Base-by-base conservation (phyloP, 345 rosid genomes). In the Capsella bursapastoris region DNA sequence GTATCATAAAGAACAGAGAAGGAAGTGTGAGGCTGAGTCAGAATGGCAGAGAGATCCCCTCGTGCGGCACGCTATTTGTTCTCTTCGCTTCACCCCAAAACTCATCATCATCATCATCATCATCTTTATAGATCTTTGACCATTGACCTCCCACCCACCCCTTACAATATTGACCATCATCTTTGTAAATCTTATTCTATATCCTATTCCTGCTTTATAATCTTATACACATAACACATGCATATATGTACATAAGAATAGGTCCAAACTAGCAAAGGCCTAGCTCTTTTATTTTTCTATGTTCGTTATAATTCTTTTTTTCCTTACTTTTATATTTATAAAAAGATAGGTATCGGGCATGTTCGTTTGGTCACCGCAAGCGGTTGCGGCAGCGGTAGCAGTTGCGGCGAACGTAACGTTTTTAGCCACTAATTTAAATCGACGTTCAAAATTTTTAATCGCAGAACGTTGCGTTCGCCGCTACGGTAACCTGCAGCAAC, bases 31-130 rank as follows among this genome's bases (percentile, higher is more conserved):
- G 51, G 66, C 66, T 62, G 66, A 62, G 66, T 41, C 66, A 41
- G 37, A 62, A 1, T 22, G n/a, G 32, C 47, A 60, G 66, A 41
- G 66, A 31, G 51, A 62, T 62, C 66, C 66, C 51, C 49, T 62
- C 66, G 66, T 62, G 66, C 66, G 66, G 51, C 66, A 62, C 66
- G 66, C 51, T 27, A 8, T 62, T 62, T 62, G 51, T 61, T 41
- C 35, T 61, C 66, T 13, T 61, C 28, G 58, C 35, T 53, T 53
- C 29, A 1, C 58, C 58, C 58, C 35, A 53, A 53, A 53, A 6
- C 57, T 52, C 15, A 41, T 61, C 22, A 61, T 41, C 35, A 61
- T 41, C 18, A 41, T 34, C 37, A 34, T 34, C 37, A 34, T 22
- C 25, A 22, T 22, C 66, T 41, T 41, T 61, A 18, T 41, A 25